A percentile compares a stretch with the other conserved stretches of the same genome.
Conservation (phyloP, 2,329 filamentous ascomycete genomes). For the Monosporascus sp. region DNA sequence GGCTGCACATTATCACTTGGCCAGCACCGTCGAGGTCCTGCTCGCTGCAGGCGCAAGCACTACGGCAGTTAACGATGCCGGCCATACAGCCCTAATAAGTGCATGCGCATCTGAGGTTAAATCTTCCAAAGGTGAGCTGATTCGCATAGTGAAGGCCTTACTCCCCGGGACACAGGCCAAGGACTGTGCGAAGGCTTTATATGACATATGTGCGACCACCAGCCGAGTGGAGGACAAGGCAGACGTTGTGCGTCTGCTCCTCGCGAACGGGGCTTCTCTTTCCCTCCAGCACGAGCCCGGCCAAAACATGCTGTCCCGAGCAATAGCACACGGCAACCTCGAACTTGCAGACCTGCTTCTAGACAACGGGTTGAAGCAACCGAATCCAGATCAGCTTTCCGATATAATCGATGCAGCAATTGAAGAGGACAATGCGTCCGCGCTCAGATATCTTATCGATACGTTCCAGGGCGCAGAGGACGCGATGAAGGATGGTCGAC, state of each 20-base stretch:
- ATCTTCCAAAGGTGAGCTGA: neutral
- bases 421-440: neutral
- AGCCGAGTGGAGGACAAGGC: neutral
- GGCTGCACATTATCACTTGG: neutral
- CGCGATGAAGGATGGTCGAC: neutral
- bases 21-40: slow-evolving; percentile 1
- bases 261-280: neutral
- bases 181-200: neutral
- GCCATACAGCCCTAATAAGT: slow-evolving; percentile 1
- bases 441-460: slow-evolving; percentile 1
- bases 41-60: slow-evolving; percentile 5
- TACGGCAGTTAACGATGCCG: neutral
- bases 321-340: neutral
- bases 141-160: slow-evolving; percentile 1
- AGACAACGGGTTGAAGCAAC: slow-evolving; percentile 1
- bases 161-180: neutral
- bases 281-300: neutral
- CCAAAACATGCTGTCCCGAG: neutral
- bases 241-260: slow-evolving; percentile 1
- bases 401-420: neutral
- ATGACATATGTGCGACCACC: neutral
- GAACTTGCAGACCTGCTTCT: slow-evolving; percentile 4
- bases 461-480: neutral
- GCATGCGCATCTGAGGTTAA: neutral
- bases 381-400: neutral